Base-by-base conservation (phyloP, 1,139 yeast genomes). In the Lodderomyces jiufengensis region DNA sequence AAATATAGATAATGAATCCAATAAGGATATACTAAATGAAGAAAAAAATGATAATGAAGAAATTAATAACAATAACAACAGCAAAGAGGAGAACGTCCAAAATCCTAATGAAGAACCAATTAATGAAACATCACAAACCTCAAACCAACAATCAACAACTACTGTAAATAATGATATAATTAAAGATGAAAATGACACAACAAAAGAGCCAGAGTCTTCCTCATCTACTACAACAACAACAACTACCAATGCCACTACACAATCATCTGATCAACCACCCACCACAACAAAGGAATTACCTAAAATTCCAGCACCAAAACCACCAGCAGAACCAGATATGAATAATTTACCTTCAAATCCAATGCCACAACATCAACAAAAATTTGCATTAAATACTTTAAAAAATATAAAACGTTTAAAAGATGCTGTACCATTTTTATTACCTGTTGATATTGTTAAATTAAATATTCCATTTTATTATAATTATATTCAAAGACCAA, bases 381-480 rank as follows among this genome's bases (percentile, higher is more conserved):
- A 81, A 54, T 82, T 78, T 55, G 85, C 84, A 1, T 46, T 72
- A 23, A 80, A 80, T 52, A 71, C 84, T 2, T 70, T 84, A 34
- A 83, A 82, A 53, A 92, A 95, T 12, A 82, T 94, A 39, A 88
- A 86, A 58, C 70, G 97, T 46, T 73, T 90, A 51, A 86, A 90
- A 60, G 98, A 94, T 61, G 95, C 97, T 2, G 79, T 73, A 18
- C 98, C 98, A 3, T 92, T 92, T 56, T 54, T 86, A 33, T 78
- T 70, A 38, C 98, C 98, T 0, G 99, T 92, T 27, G 97, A 92
- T 55, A 84, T 77, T 3, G 81, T 85, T 37, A 87, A 86, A 55
- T 74, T 88, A 46, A 88, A 90, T 52, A 84, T 94, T 41, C 99
- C 98, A 3, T 79, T 85, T 41, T 92, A 92, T 58, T 86, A 82